Evolutionary conservation across 2,329 filamentous ascomycete genomes (phyloP), one percentile per base, ranked within the genome.

Genomic region (Ascochyta koolunga): DNA sequence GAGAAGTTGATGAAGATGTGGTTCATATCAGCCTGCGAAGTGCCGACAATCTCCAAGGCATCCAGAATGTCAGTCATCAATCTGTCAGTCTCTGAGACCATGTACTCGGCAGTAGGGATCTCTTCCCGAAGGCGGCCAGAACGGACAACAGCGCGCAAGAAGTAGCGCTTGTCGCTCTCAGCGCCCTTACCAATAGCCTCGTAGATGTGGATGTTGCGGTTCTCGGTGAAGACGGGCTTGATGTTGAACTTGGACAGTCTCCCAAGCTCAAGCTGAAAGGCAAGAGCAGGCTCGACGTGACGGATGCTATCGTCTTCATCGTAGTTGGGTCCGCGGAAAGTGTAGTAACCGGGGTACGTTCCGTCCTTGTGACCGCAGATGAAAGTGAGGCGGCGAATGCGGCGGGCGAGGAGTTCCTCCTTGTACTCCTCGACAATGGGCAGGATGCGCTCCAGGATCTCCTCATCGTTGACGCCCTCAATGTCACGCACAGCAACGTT

Each of bases 1-100:
- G 91, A 95, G 81, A 99, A 99, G 85, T 99, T 98, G 83, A 99
- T 95, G 82, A 99, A 99, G 83, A 99, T 95, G 80, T 99, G 95
- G 83, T 99, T 99, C 73, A 99, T 84, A 82, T 99, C 95, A 45
- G 95, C 96, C 81, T 96, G 96, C 82, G 97, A 98, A 83, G 96
- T 97, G 72, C 95, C 95, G 72, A 97, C 96, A 68, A 99, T 97
- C 83, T 99, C 95, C 54, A 99, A 83, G 38, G 95, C 95, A 73
- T 99, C 95, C 46, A 98, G 86, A 70, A 99, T 98, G 73, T 99
- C 95, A 74, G 91, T 98, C 85, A 99, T 93, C 67, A 98, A 83
- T 60, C 95, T 89, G 72, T 99, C 93, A 33, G 93, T 93, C 81
- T 99, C 95, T 0, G 93, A 97, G 67, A 96, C 96, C 74, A 99